Percentiles rank a stretch among this genome's conserved stretches.
Conservation (phyloP, 768 basidiomycete genomes). For the Pholiota microspora region DNA sequence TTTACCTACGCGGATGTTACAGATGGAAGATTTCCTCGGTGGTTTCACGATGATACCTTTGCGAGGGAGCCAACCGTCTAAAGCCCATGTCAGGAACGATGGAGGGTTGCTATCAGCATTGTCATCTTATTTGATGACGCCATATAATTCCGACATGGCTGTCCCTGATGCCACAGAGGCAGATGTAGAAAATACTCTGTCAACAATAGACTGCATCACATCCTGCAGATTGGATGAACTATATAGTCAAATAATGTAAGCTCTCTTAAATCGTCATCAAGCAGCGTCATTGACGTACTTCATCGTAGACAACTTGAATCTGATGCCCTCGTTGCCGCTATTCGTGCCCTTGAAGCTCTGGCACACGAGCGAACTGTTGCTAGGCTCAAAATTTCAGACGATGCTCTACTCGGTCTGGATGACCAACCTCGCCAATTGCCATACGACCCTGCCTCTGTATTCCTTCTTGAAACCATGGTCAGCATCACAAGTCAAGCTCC, state of each 20-base stretch:
- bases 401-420: conserved; percentile 39
- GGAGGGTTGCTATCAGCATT: conserved; percentile 92
- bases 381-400: conserved; percentile 66
- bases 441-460: conserved; percentile 94
- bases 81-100: conserved; percentile 64
- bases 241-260: conserved; percentile 90
- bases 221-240: conserved; percentile 93
- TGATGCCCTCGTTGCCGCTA: conserved; percentile 78
- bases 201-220: conserved; percentile 91
- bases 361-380: conserved; percentile 90
- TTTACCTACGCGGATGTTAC: conserved; percentile 85
- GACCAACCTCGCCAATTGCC: conserved; percentile 59
- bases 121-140: conserved; percentile 96
- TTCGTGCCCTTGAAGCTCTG: conserved; percentile 85
- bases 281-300: conserved; percentile 1
- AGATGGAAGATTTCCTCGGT: conserved; percentile 99
- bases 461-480: conserved; percentile 92
- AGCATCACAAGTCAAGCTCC: conserved; percentile 80
- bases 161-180: conserved; percentile 86
- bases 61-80: conserved; percentile 66
- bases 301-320: conserved; percentile 66
- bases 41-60: conserved; percentile 92
- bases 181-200: conserved; percentile 92
- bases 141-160: conserved; percentile 80
- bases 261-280: conserved; percentile 11